These are phyloP conservation scores for Diaporthe citri DNA, from an alignment of 2,329 filamentous ascomycete genomes.

Conservation along the genomic window DNA sequence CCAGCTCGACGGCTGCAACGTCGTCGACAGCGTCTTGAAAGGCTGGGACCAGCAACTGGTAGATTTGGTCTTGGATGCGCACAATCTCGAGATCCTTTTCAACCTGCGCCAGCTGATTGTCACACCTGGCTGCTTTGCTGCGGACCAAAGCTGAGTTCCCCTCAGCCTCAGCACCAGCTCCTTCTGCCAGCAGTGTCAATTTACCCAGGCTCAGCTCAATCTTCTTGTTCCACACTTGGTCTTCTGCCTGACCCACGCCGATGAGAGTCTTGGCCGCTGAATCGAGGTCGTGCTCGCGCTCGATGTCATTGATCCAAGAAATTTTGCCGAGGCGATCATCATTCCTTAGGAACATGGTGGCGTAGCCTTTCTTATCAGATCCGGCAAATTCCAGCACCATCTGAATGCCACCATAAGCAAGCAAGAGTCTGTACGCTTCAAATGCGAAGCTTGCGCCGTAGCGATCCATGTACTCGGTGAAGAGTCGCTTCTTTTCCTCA, in stretches of 20 bases:
- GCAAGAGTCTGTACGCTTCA: slow-evolving; percentile 84
- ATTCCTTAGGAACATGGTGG: slow-evolving; percentile 83
- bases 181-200: slow-evolving; percentile 78
- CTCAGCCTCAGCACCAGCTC: slow-evolving; percentile 48
- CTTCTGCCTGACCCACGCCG: slow-evolving; percentile 78
- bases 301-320: slow-evolving; percentile 94
- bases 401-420: slow-evolving; percentile 75
- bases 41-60: slow-evolving; percentile 76
- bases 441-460: slow-evolving; percentile 78
- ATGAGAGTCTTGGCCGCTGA: slow-evolving; percentile 80
- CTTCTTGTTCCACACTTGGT: slow-evolving; percentile 91
- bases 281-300: slow-evolving; percentile 79
- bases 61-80: slow-evolving; percentile 83
- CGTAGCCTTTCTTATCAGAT: slow-evolving; percentile 74
- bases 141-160: slow-evolving; percentile 41
- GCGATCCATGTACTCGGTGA: slow-evolving; percentile 68
- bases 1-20: slow-evolving; percentile 81
- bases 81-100: slow-evolving; percentile 77
- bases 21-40: slow-evolving; percentile 82
- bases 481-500: slow-evolving; percentile 61
- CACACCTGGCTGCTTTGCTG: slow-evolving; percentile 47
- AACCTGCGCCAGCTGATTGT: slow-evolving; percentile 62
- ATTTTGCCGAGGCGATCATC: slow-evolving; percentile 80
- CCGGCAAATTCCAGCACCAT: slow-evolving; percentile 78
- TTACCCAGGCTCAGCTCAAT: slow-evolving; percentile 92